These are phyloP conservation scores for Laetiporus sulphureus DNA, from an alignment of 1,284 basidiomycete species.

Conservation along the genomic window DNA sequence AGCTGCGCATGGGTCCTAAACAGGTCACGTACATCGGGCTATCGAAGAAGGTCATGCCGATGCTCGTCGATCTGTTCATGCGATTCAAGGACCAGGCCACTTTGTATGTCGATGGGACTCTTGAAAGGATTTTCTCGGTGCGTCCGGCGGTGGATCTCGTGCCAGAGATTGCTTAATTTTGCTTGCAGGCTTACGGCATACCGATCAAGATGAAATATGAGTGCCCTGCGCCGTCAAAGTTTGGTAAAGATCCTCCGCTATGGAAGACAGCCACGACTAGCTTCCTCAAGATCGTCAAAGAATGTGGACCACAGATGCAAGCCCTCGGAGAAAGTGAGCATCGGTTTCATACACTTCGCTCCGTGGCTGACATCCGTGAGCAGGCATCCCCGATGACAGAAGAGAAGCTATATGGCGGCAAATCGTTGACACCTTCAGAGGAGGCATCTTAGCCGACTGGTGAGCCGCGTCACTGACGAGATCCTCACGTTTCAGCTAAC, in stretches of 20 bases:
- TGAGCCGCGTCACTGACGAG: conserved; percentile 35
- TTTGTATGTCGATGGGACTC: conserved; percentile 77
- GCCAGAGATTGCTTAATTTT: neutral
- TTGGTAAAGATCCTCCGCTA: conserved; percentile 76
- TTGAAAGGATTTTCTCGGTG: conserved; percentile 80
- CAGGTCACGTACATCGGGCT: conserved; percentile 85
- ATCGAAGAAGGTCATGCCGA: conserved; percentile 82
- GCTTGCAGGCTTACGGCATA: conserved; percentile 70
- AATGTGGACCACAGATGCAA: conserved; percentile 47
- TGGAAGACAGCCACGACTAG: conserved; percentile 86
- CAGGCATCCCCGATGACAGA: conserved; percentile 53
- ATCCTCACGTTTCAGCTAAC: too few species aligned
- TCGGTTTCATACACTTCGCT: too few species aligned
- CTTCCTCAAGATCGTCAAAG: conserved; percentile 65
- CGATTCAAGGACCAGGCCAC: conserved; percentile 51
- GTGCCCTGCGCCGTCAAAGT: conserved; percentile 83
- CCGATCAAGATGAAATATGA: conserved; percentile 94
- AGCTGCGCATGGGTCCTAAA: conserved; percentile 32
- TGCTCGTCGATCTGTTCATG: conserved; percentile 68
- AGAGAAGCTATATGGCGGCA: conserved; percentile 81
- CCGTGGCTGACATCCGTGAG: conserved; percentile 1
- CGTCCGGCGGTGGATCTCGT: conserved; percentile 22
- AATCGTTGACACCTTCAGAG: conserved; percentile 78
- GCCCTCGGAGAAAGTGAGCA: conserved; percentile 39
- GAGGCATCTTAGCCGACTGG: conserved; percentile 83